Base-by-base conservation (phyloP, 257 asterid genomes). In the Salvia hispanica region DNA sequence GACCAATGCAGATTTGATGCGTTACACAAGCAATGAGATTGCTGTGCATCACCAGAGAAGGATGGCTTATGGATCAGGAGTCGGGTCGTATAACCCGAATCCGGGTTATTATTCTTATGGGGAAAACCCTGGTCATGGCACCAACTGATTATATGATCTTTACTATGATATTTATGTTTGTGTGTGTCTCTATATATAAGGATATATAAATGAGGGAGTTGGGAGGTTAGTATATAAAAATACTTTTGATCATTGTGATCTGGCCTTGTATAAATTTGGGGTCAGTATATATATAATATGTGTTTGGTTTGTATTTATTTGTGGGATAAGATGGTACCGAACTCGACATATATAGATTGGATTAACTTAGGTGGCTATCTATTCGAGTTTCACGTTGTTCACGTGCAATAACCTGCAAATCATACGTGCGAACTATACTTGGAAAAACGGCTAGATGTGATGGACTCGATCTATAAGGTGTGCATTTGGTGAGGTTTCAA, bases 1-100 rank as follows among this genome's bases (percentile, higher is more conserved):
- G 7, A 86, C 94, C 0, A 88, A 88, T 18, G 95, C 94, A 0
- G 94, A 90, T 51, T 62, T 90, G 11, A 84, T 90, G 88, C 77
- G 88, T 13, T 90, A 79, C 53, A 75, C 84, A 1, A 69, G 56
- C 66, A 60, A 54, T n/a, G 68, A 71, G 15, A 34, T 34, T 34
- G 6, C 2, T 1, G 39, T 34, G 1, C 3, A 16, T 15, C 68
- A 46, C 59, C 48, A 54, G 70, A 60, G 77, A 63, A 33, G 77
- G 74, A 62, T 2, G 59, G 77, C 50, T 21, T 66, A 72, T 47
- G 79, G 74, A n/a, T 74, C 58, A 43, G 78, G 82, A 25, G 14
- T 3, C 34, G 61, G 63, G 53, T 74, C 79, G 18, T 67, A 73
- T 9, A 75, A 76, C 78, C 84, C 83, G 51, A 66, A 56, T 45